phyloP scores from a whole-genome alignment of 768 basidiomycete genomes.

The Psilocybe sp. region DNA sequence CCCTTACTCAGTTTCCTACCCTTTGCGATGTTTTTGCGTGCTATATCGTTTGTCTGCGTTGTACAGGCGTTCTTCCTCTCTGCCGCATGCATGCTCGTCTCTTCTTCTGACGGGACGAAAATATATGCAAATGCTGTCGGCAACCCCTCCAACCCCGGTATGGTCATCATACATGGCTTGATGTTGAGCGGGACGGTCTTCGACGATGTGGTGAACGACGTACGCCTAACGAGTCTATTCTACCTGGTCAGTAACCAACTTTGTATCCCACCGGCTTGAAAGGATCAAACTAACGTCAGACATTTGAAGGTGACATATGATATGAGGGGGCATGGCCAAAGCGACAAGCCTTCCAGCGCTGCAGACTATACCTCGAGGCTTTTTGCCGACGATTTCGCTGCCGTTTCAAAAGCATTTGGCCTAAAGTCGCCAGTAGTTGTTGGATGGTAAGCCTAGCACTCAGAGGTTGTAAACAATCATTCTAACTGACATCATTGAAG shows the following conservation, averaged over 20 bases:
- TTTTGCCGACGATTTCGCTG: conserved; percentile 31
- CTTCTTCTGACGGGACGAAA: conserved; percentile 31
- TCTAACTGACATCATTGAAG: conserved; percentile 9
- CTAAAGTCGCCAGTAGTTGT: conserved; percentile 26
- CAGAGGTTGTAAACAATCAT: not conserved
- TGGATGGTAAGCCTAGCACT: conserved; percentile 26
- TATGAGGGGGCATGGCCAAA: conserved; percentile 30
- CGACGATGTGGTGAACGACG: conserved; percentile 34
- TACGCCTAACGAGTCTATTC: conserved; percentile 18
- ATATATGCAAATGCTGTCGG: conserved; percentile 41
- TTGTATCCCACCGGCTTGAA: too few relatives aligned
- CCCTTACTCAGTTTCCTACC: too few relatives aligned
- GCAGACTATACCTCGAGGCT: conserved; percentile 24
- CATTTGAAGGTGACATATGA: conserved; percentile 31
- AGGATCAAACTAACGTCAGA: not conserved
- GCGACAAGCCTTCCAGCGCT: conserved; percentile 25
- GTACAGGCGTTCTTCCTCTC: not conserved
- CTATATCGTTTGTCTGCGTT: too few relatives aligned
- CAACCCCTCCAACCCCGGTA: conserved; percentile 28
- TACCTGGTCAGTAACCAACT: conserved; percentile 18
- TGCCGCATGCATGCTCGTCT: conserved; percentile 1
- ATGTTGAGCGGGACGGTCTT: conserved; percentile 31
- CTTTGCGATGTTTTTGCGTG: too few relatives aligned
- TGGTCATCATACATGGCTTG: conserved; percentile 43
- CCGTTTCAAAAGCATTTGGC: conserved; percentile 26